Conservation (phyloP, 768 basidiomycete species). For the Artomyces pyxidatus region DNA sequence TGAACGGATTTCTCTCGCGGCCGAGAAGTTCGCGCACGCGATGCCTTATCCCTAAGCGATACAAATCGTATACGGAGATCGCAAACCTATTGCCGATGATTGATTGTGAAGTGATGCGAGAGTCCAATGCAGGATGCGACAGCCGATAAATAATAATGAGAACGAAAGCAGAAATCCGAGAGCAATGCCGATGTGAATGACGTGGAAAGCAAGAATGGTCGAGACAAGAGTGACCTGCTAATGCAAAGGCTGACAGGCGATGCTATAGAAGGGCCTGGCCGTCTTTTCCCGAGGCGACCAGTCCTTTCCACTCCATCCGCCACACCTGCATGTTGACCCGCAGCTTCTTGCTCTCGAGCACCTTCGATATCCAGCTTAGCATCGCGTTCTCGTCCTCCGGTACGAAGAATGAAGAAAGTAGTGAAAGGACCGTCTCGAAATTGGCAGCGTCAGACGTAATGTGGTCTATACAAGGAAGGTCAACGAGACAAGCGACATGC, state of each 20-base stretch:
- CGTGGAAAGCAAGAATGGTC: not conserved
- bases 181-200: not conserved
- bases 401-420: slow-evolving; percentile 91
- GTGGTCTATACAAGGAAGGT: slow-evolving; percentile 46
- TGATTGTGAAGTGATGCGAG: not conserved
- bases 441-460: slow-evolving; percentile 68
- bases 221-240: not conserved
- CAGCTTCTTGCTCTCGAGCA: slow-evolving; percentile 55
- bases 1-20: no score
- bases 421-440: slow-evolving; percentile 88
- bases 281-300: slow-evolving; percentile 60
- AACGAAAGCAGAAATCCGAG: not conserved
- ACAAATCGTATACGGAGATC: not conserved
- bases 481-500: not conserved
- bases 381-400: slow-evolving; percentile 83
- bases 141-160: not conserved
- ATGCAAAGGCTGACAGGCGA: not conserved
- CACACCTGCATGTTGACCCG: slow-evolving; percentile 62
- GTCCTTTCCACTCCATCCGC: slow-evolving; percentile 72
- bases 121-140: not conserved
- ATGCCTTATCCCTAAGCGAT: not conserved
- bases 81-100: not conserved
- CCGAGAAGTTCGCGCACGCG: no score
- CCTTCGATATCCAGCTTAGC: slow-evolving; percentile 69
- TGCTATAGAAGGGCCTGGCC: slow-evolving; percentile 48